Base-by-base conservation (phyloP, 345 rosid genomes). In the Barbarea vulgaris region DNA sequence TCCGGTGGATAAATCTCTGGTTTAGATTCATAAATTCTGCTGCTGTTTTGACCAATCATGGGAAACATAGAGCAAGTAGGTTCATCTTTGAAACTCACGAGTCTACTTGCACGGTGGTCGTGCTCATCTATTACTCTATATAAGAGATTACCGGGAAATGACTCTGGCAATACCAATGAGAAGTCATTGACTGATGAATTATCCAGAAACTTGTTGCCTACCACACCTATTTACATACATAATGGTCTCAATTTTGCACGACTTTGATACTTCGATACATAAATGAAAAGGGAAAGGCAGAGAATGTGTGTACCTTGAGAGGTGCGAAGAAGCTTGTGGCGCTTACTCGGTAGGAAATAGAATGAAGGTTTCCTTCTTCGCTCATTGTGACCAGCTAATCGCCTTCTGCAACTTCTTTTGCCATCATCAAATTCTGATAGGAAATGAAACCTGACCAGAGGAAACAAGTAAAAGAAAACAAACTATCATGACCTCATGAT, bases 351-450 rank as follows among this genome's bases (percentile, higher is more conserved):
- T 56, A 64, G 71, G 46, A 47, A 48, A 63, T 76, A 76, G 69
- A 81, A 77, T 17, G 85, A 89, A 82, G 96, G 96, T 81, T 93
- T 93, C 82, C 98, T 79, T 25, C 97, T 83, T 19, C 98, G 87
- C 70, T 89, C 88, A 44, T 90, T 93, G 69, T 93, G 97, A 50
- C 96, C 96, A 1, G 91, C 96, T 48, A 93, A 87, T 58, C 96
- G 84, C 74, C 88, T 91, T 41, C 97, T 92, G 74, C 97, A 93
- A 77, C 98, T 93, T 37, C 93, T 89, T 81, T 89, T 93, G 19
- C 86, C 89, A 62, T 89, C 86, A 82, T 93, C 98, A 52, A 93
- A 93, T 69, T 93, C 97, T 69, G 77, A 78, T 69, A 93, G 89
- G 81, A 88, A 84, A 84, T 93, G 98, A 77, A 93, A 93, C 92